These are phyloP conservation scores for Cystobasidium ongulense DNA, from an alignment of 768 basidiomycete genomes.

Conservation along the genomic window DNA sequence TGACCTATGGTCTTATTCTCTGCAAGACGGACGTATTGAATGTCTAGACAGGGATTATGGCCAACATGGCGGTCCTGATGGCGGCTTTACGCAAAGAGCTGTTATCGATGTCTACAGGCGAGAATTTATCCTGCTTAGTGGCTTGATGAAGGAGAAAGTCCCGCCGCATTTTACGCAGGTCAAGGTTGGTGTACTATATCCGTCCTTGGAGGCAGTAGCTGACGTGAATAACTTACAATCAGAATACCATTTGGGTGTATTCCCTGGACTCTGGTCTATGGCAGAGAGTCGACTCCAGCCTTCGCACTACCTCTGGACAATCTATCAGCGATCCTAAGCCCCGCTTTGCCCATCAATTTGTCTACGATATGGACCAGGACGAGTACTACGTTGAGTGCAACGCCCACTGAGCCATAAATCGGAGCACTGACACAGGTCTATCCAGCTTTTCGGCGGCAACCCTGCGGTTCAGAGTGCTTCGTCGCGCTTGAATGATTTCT, in stretches of 20 bases:
- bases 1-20: constrained; percentile 35
- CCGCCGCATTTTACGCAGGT: constrained; percentile 28
- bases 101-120: not conserved
- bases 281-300: not conserved
- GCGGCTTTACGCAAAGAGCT: constrained; percentile 29
- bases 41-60: constrained; percentile 11
- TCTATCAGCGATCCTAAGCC: constrained; percentile 4
- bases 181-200: not conserved
- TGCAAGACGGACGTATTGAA: not conserved
- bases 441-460: constrained; percentile 33
- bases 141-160: not conserved
- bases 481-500: constrained; percentile 29
- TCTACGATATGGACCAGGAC: constrained; percentile 17
- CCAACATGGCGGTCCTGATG: constrained; percentile 23
- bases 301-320: not conserved
- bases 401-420: no score
- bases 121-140: constrained; percentile 16
- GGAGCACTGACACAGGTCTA: constrained; percentile 3
- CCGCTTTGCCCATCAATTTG: constrained; percentile 30
- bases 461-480: not conserved
- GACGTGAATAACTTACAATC: not conserved
- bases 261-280: not conserved
- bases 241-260: constrained; percentile 22
- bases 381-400: constrained; percentile 24
- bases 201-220: not conserved